Percentiles rank a stretch among this genome's conserved stretches.
These are phyloP conservation scores for Inonotus hispidus DNA, from an alignment of 1,284 basidiomycete genomes.

Conservation along the genomic window DNA sequence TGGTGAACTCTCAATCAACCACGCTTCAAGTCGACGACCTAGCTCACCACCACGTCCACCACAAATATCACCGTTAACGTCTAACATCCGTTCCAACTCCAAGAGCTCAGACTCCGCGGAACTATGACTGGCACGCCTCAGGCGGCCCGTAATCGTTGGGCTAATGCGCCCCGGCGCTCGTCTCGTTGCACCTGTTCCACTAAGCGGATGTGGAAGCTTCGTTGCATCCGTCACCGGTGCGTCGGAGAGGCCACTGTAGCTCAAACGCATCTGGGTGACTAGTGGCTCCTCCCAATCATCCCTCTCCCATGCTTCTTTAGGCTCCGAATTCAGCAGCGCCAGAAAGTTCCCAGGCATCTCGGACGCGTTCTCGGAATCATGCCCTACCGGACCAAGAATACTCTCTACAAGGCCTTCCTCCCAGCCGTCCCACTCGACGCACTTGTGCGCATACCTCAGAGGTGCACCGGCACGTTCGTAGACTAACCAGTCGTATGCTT, in stretches of 20 bases:
- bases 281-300: constrained; percentile 17
- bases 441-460: constrained; percentile 68
- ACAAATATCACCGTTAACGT: constrained; percentile 65
- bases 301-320: constrained; percentile 15
- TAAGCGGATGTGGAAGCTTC: constrained; percentile 6
- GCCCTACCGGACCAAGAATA: constrained; percentile 66
- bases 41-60: constrained; percentile 72
- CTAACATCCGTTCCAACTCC: constrained; percentile 57
- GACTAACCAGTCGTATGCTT: constrained; percentile 58
- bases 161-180: not conserved
- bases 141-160: not conserved
- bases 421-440: constrained; percentile 82
- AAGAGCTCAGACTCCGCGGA: constrained; percentile 37
- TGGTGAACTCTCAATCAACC: constrained; percentile 35
- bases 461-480: constrained; percentile 59
- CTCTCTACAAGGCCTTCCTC: constrained; percentile 73
- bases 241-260: constrained; percentile 2
- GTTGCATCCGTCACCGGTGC: not conserved
- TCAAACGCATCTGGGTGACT: constrained; percentile 12
- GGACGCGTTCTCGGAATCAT: constrained; percentile 52
- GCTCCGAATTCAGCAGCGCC: not conserved
- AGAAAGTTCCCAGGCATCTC: constrained; percentile 20
- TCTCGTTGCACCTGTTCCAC: not conserved
- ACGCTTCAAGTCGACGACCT: constrained; percentile 65
- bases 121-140: constrained; percentile 35